Evolutionary conservation across 2,329 filamentous ascomycete species (phyloP).

Genomic region (Cladosporium sp.): DNA sequence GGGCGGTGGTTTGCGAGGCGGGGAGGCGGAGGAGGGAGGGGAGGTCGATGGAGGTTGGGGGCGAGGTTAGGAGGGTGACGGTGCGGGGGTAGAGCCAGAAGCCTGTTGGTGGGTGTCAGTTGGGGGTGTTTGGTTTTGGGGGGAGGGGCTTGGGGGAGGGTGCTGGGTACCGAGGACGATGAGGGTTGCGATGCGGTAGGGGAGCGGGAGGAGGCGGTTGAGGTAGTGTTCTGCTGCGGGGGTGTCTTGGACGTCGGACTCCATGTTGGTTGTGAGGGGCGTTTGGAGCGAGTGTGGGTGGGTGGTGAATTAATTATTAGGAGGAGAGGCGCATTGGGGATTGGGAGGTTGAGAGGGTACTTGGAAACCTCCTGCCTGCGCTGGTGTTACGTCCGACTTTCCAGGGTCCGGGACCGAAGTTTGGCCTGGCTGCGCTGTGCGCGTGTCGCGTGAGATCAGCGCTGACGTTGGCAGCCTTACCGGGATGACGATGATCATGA

Average conservation of each 20-base stretch:
- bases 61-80: slow-evolving; percentile 63
- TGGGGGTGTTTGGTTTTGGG: background rate
- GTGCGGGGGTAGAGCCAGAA: slow-evolving; percentile 95
- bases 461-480: too few relatives aligned
- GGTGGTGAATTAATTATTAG: background rate
- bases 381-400: too few relatives aligned
- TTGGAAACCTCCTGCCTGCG: too few relatives aligned
- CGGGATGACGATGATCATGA: too few relatives aligned
- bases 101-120: slow-evolving; percentile 44
- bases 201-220: slow-evolving; percentile 78
- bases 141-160: background rate
- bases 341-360: too few relatives aligned
- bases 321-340: background rate
- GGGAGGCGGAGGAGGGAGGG: slow-evolving; percentile 72
- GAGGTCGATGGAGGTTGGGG: slow-evolving; percentile 60
- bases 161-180: slow-evolving; percentile 64
- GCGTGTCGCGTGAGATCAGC: too few relatives aligned
- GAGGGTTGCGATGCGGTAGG: slow-evolving; percentile 82
- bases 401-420: too few relatives aligned
- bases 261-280: background rate
- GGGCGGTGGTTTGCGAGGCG: slow-evolving; percentile 57
- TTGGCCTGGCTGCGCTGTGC: too few relatives aligned
- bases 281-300: background rate
- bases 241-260: slow-evolving; percentile 9
- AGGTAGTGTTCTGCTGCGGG: slow-evolving; percentile 33